These are phyloP conservation scores for Nicotiana sylvestris DNA, from an alignment of 257 asterid species.

Conservation along the genomic window DNA sequence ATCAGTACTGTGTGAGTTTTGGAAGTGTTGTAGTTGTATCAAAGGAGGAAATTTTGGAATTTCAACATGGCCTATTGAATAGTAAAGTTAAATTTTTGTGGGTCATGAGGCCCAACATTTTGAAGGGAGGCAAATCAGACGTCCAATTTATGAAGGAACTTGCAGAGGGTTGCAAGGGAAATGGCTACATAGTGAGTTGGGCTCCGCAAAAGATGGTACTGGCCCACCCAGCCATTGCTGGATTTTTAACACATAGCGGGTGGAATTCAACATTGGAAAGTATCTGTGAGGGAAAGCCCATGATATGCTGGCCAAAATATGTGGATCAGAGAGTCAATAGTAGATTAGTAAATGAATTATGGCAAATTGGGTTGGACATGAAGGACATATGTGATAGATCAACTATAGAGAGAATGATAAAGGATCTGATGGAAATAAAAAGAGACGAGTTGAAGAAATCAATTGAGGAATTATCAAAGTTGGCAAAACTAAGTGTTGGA, in stretches of 20 bases:
- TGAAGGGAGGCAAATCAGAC: not conserved
- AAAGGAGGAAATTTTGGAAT: slow-evolving; percentile 14
- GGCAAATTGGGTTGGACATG: slow-evolving; percentile 58
- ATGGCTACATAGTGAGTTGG: slow-evolving; percentile 25
- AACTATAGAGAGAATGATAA: slow-evolving; percentile 32
- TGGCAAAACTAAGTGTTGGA: slow-evolving; percentile 31
- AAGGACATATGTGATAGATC: slow-evolving; percentile 43
- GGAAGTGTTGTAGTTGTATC: slow-evolving; percentile 24
- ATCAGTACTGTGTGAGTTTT: slow-evolving; percentile 28
- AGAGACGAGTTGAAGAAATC: slow-evolving; percentile 34
- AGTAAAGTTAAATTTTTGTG: slow-evolving; percentile 26
- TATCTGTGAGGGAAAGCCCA: slow-evolving; percentile 28
- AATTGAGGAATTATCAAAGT: slow-evolving; percentile 20
- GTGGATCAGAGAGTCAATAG: slow-evolving; percentile 44
- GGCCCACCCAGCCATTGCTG: slow-evolving; percentile 21
- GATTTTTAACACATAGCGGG: slow-evolving; percentile 13
- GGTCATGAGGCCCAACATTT: slow-evolving; percentile 23
- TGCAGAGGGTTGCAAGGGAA: slow-evolving; percentile 9
- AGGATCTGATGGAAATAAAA: slow-evolving; percentile 37
- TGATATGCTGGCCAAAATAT: slow-evolving; percentile 28
- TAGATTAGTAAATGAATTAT: slow-evolving; percentile 46
- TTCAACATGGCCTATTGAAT: slow-evolving; percentile 24
- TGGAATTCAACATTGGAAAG: slow-evolving; percentile 23
- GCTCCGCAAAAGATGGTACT: slow-evolving; percentile 26
- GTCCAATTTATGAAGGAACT: slow-evolving; percentile 5